Percentiles rank a stretch among this genome's conserved stretches.
phyloP scores from a whole-genome alignment of 2,329 filamentous ascomycete genomes.

The Aschersonia sp. region DNA sequence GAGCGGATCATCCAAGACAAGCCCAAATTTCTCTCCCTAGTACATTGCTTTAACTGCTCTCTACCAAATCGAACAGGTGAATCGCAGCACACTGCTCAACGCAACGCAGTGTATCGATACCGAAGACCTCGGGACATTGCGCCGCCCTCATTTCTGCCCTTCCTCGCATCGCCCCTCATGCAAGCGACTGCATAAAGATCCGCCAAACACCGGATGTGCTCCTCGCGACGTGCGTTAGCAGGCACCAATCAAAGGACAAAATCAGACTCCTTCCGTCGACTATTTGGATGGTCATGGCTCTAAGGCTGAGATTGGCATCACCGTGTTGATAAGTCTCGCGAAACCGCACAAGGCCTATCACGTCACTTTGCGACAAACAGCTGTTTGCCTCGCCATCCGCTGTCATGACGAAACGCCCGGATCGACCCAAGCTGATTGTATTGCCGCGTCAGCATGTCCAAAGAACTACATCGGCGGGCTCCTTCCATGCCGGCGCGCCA shows the following conservation, averaged over 20 bases:
- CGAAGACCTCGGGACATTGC: background rate
- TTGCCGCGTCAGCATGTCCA: background rate
- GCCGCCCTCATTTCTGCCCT: background rate
- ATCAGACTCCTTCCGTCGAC: too few species aligned
- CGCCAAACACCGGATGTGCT: background rate
- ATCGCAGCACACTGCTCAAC: too few species aligned
- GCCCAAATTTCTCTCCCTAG: background rate
- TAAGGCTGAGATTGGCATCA: too few species aligned
- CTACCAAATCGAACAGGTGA: too few species aligned
- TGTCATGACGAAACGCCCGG: constrained; percentile 2
- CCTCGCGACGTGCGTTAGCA: background rate
- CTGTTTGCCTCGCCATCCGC: background rate
- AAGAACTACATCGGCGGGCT: constrained; percentile 24
- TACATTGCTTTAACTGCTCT: background rate
- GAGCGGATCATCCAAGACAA: background rate
- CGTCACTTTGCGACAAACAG: background rate
- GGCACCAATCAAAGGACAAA: too few species aligned
- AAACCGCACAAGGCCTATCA: background rate
- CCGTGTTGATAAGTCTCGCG: background rate
- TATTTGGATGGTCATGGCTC: too few species aligned
- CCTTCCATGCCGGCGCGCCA: constrained; percentile 37
- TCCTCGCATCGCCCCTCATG: background rate
- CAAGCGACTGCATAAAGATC: background rate
- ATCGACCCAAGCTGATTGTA: constrained; percentile 2
- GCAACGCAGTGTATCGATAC: background rate